Evolutionary conservation across 768 basidiomycete species (phyloP).

Genomic region (Lepiota brunneoincarnata): DNA sequence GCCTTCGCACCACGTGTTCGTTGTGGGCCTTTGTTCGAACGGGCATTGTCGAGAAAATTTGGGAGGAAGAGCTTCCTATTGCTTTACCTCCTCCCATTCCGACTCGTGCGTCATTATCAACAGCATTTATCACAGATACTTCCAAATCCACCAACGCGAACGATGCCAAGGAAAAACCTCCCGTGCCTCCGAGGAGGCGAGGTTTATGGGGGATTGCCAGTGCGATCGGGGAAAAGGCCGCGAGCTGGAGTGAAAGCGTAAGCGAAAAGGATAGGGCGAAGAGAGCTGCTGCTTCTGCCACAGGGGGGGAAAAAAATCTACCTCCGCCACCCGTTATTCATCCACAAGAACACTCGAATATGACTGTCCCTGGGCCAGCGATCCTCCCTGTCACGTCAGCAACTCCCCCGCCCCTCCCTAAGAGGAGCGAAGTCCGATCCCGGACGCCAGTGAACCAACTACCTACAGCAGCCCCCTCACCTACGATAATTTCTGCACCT

Average conservation of each 20-base stretch:
- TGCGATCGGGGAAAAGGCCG: conserved; percentile 56
- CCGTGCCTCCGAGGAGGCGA: conserved; percentile 59
- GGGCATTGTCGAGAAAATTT: conserved; percentile 79
- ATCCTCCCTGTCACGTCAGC: conserved; percentile 9
- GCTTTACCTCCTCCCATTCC: conserved; percentile 30
- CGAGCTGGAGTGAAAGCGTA: conserved; percentile 48
- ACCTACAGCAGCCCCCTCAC: conserved; percentile 2
- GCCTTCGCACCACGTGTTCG: conserved; percentile 84
- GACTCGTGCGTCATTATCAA: conserved; percentile 10
- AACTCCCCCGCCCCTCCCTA: conserved; percentile 50
- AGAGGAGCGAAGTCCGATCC: conserved; percentile 38
- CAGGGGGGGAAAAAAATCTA: conserved; percentile 11
- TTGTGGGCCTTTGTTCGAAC: conserved; percentile 88
- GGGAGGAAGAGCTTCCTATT: conserved; percentile 75
- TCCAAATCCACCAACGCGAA: conserved; percentile 4
- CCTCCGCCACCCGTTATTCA: conserved; percentile 15
- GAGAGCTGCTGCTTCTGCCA: conserved; percentile 13
- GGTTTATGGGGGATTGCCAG: conserved; percentile 71
- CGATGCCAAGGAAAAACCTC: conserved; percentile 43
- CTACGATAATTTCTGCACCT: not conserved
- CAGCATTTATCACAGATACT: not conserved
- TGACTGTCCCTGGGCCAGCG: conserved; percentile 2
- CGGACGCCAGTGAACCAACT: conserved; percentile 15
- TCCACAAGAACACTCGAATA: not conserved
- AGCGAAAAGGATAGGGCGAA: conserved; percentile 37